phyloP scores from a whole-genome alignment of 129 eudicot genomes.

The Chrysanthemum lavandulifolium region DNA sequence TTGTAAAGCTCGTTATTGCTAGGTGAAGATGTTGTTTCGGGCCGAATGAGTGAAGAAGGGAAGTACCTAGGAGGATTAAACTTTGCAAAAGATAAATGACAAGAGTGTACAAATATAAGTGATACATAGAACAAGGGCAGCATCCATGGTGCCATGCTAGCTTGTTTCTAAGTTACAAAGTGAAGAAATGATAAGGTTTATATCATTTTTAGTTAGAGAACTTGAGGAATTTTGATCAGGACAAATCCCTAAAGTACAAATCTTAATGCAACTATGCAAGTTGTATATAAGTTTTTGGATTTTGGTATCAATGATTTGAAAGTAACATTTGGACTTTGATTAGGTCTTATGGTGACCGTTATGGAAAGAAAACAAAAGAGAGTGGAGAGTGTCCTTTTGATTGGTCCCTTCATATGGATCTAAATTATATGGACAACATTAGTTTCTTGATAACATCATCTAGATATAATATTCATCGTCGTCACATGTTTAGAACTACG shows the following conservation, averaged over 20 bases:
- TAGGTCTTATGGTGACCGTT: constrained; percentile 1
- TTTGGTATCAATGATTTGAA: constrained; percentile 17
- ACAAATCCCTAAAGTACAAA: constrained; percentile 24
- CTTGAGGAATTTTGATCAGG: constrained; percentile 20
- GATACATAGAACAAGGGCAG: constrained; percentile 28
- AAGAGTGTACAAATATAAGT: constrained; percentile 23
- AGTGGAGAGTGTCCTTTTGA: constrained; percentile 16
- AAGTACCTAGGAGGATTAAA: constrained; percentile 34
- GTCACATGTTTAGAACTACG: background rate
- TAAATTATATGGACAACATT: constrained; percentile 25
- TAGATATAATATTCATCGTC: background rate
- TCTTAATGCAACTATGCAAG: constrained; percentile 28
- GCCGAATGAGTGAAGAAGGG: constrained; percentile 38
- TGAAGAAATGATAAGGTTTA: constrained; percentile 21
- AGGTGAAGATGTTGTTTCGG: constrained; percentile 28
- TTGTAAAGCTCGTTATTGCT: constrained; percentile 33
- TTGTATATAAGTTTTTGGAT: constrained; percentile 13
- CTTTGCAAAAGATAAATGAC: constrained; percentile 31
- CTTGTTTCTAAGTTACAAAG: background rate
- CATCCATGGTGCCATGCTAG: constrained; percentile 36
- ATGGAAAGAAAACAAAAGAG: constrained; percentile 27
- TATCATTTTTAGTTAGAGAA: constrained; percentile 2
- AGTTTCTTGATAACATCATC: constrained; percentile 19
- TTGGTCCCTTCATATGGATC: constrained; percentile 22
- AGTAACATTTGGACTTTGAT: constrained; percentile 5